Conservation (phyloP, 441 rosid species). For the Geranium incanum region DNA sequence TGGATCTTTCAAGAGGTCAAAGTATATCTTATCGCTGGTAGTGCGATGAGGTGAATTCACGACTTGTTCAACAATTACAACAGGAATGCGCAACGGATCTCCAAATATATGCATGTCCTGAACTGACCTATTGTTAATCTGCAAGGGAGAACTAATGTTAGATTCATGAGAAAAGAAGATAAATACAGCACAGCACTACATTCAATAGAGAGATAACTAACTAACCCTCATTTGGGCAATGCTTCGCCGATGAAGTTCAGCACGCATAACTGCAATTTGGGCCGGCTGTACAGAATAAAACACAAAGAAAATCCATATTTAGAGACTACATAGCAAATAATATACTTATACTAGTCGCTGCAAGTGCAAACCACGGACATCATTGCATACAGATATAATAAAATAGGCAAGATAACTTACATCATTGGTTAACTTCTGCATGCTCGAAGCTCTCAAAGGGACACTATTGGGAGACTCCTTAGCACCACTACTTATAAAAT, state of each 20-base stretch:
- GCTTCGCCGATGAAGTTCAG: conserved; percentile 92
- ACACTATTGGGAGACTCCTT: conserved; percentile 48
- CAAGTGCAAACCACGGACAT: neutral
- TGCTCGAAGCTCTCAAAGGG: conserved; percentile 50
- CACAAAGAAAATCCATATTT: conserved; percentile 15
- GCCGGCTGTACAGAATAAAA: conserved; percentile 48
- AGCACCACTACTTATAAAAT: conserved; percentile 60
- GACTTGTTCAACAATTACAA: conserved; percentile 70
- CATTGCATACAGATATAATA: neutral
- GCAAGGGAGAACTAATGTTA: conserved; percentile 27
- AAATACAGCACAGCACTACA: conserved; percentile 5
- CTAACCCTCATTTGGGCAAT: conserved; percentile 80
- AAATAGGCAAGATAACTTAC: conserved; percentile 29
- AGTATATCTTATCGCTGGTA: conserved; percentile 60
- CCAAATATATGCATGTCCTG: conserved; percentile 87
- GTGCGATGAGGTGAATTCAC: conserved; percentile 68
- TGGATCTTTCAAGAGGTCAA: conserved; percentile 28
- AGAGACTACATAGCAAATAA: conserved; percentile 20
- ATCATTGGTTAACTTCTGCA: conserved; percentile 57
- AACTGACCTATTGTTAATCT: conserved; percentile 74
- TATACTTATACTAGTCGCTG: neutral
- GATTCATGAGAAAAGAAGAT: conserved; percentile 6
- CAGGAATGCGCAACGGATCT: conserved; percentile 72
- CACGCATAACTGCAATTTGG: conserved; percentile 68
- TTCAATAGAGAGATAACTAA: conserved; percentile 26